A percentile compares a stretch with the other conserved stretches of the same genome.
Evolutionary conservation across 192 early-diverging fungal genomes (phyloP).

Genomic region (Coemansia sp.): DNA sequence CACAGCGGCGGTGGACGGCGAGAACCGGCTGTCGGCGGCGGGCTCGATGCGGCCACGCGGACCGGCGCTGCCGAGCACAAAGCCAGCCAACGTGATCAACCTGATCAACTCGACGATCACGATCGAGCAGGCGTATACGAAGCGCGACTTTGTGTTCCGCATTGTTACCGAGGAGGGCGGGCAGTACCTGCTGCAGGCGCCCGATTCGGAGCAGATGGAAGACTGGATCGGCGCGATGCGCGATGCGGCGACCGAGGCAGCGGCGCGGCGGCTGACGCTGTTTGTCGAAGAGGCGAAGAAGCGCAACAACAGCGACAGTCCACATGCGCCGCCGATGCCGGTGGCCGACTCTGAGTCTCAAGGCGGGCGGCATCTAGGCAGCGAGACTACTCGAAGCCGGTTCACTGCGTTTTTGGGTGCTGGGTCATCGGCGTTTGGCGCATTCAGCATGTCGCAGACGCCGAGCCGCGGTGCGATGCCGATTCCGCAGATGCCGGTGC

Average conservation of each 20-base stretch:
- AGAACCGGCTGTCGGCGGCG: slow-evolving; percentile 31
- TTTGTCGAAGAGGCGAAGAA: slow-evolving; percentile 63
- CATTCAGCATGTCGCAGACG: slow-evolving; percentile 30
- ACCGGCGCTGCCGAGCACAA: slow-evolving; percentile 53
- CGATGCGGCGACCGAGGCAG: slow-evolving; percentile 68
- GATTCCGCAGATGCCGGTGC: slow-evolving; percentile 13
- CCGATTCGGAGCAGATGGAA: slow-evolving; percentile 67
- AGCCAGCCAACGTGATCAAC: slow-evolving; percentile 72
- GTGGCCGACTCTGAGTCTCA: slow-evolving; percentile 6
- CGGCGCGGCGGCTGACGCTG: slow-evolving; percentile 67
- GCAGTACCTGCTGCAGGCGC: slow-evolving; percentile 71
- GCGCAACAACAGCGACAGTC: slow-evolving; percentile 28
- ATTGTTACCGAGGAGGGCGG: slow-evolving; percentile 79
- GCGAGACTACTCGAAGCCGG: slow-evolving; percentile 47
- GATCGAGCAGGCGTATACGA: slow-evolving; percentile 63
- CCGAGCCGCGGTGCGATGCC: slow-evolving; percentile 33
- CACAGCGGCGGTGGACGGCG: neutral
- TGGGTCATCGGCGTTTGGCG: slow-evolving; percentile 38
- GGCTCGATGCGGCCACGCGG: slow-evolving; percentile 44
- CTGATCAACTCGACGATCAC: slow-evolving; percentile 74
- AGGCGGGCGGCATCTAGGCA: slow-evolving; percentile 10
- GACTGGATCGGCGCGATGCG: slow-evolving; percentile 70
- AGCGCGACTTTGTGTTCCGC: slow-evolving; percentile 74
- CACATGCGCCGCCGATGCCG: slow-evolving; percentile 5
- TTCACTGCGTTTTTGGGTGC: slow-evolving; percentile 52